Base-by-base conservation (phyloP, 2,329 filamentous ascomycete genomes). In the Claviceps sp. region DNA sequence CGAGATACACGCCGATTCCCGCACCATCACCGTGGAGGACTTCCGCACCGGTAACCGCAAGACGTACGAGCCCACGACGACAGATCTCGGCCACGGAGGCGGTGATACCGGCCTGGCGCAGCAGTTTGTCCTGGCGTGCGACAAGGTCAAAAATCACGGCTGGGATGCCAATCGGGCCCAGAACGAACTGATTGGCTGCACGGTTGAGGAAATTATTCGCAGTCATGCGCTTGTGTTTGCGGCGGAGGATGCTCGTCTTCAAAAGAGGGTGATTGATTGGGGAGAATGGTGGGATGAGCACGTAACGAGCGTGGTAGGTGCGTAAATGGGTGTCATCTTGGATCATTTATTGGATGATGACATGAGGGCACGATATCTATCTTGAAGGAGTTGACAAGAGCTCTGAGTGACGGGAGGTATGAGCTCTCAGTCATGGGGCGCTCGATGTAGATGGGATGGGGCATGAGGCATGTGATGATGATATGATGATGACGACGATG, bases 181-280 rank as follows among this genome's bases (percentile, higher is more conserved):
- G 73, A 73, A 74, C 53, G 73, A 82, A 61, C 81, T 84, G 63
- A 73, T 97, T 26, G 89, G 88, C 0, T 95, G 88, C 67, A 86
- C 84, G 13, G 70, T 95, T 7, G 88, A 95, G 52, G 93, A 97
- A 62, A 81, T 85, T 1, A 76, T 97, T n/a, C 76, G 85, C 48
- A 95, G 88, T 62, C 93, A 97, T 69, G 90, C 86, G 2, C 79
- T 93, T 68, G 91, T 96, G 0, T 98, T 96, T 72, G 90, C 88
- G 24, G 93, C 91, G 0, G 93, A 97, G 68, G 86, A 95, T 60
- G 88, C 91, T 5, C 78, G 91, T 61, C 73, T 72, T 48, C 74
- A 76, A 49, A 80, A 77, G 61, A 82, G 77, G 63, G 82, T 93
- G 7, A 69, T 97, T 4, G 76, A 85, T 58, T 96, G 87, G 82